These are phyloP conservation scores for Ehretia macrophylla DNA, from an alignment of 257 asterid species.

Conservation along the genomic window DNA sequence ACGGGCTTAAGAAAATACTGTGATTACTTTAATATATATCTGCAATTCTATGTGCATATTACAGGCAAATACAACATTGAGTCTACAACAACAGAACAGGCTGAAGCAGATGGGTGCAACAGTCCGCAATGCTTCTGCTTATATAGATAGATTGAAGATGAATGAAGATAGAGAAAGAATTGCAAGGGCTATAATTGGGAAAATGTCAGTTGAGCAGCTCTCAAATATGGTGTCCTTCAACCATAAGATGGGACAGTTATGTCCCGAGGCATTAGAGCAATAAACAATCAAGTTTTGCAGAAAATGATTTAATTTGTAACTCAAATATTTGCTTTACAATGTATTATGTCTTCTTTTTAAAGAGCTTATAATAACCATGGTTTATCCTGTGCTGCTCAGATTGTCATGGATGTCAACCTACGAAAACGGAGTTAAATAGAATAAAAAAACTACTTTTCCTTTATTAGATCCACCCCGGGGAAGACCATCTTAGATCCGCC, in stretches of 20 bases:
- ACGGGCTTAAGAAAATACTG: too few relatives aligned
- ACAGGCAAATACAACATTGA: constrained; percentile 64
- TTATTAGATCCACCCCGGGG: too few relatives aligned
- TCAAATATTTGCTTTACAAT: too few relatives aligned
- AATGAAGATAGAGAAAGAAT: constrained; percentile 51
- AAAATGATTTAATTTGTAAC: background rate
- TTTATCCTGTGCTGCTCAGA: too few relatives aligned
- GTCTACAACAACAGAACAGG: constrained; percentile 59
- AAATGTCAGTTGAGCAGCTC: constrained; percentile 65
- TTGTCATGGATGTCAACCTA: too few relatives aligned
- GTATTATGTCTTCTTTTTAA: too few relatives aligned
- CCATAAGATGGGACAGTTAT: constrained; percentile 65
- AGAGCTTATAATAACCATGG: too few relatives aligned
- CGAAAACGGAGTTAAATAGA: too few relatives aligned
- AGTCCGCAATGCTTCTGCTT: constrained; percentile 51
- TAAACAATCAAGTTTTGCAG: constrained; percentile 8
- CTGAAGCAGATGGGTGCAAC: constrained; percentile 86
- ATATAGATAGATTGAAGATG: constrained; percentile 42
- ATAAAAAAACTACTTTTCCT: too few relatives aligned
- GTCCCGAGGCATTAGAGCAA: constrained; percentile 61
- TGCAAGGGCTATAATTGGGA: constrained; percentile 43
- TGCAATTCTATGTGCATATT: too few relatives aligned
- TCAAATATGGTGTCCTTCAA: constrained; percentile 53
- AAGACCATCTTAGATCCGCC: too few relatives aligned
- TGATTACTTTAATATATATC: too few relatives aligned